phyloP scores from a whole-genome alignment of 768 basidiomycete species.

The Lactarius sanguifluus region DNA sequence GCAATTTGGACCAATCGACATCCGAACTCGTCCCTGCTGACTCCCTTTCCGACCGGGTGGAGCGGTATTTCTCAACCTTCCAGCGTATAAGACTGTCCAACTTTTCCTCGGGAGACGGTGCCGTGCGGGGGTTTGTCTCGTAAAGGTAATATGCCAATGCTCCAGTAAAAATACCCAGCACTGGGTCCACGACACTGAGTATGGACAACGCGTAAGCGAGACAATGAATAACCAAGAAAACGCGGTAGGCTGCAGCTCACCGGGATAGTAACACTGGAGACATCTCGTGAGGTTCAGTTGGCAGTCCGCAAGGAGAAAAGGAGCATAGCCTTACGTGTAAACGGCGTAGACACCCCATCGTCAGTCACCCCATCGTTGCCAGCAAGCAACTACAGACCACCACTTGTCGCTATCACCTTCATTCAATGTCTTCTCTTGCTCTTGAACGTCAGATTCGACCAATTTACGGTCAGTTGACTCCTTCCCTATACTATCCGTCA shows the following conservation, averaged over 20 bases:
- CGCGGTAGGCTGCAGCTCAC: slow-evolving; percentile 3
- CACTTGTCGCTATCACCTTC: slow-evolving; percentile 2
- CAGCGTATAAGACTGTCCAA: slow-evolving; percentile 57
- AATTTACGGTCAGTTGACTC: slow-evolving; percentile 64
- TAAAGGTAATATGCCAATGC: slow-evolving; percentile 75
- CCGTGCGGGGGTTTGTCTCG: slow-evolving; percentile 77
- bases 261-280: slow-evolving; percentile 44
- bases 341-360: slow-evolving; percentile 4
- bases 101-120: slow-evolving; percentile 53
- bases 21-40: slow-evolving; percentile 30
- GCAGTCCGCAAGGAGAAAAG: not conserved
- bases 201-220: slow-evolving; percentile 20
- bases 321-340: slow-evolving; percentile 12
- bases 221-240: not conserved
- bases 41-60: slow-evolving; percentile 14
- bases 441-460: slow-evolving; percentile 82
- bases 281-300: slow-evolving; percentile 34
- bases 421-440: slow-evolving; percentile 52
- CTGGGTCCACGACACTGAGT: slow-evolving; percentile 61
- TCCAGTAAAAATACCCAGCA: slow-evolving; percentile 78
- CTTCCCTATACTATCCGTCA: not conserved
- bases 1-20: slow-evolving; percentile 16
- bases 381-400: slow-evolving; percentile 14
- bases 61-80: slow-evolving; percentile 57
- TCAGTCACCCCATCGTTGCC: slow-evolving; percentile 16